phyloP scores from a whole-genome alignment of 352 stramenopile species.

The Hyaloperonospora arabidopsidis region DNA sequence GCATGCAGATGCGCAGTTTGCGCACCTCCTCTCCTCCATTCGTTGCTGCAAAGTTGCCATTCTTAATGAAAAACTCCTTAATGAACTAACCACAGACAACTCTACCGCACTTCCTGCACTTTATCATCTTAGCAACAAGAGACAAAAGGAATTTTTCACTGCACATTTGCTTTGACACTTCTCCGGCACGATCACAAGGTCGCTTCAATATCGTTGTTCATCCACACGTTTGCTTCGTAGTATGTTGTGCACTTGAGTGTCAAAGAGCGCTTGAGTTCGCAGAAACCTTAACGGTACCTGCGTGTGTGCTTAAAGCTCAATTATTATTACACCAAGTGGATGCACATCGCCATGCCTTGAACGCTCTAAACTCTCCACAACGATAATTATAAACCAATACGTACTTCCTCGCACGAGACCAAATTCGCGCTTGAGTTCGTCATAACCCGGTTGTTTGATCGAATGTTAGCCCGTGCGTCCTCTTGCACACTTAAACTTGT shows the following conservation, averaged over 20 bases:
- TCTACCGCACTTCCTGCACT: constrained; percentile 82
- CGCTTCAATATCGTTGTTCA: constrained; percentile 71
- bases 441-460: constrained; percentile 69
- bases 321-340: constrained; percentile 75
- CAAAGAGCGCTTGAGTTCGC: constrained; percentile 36
- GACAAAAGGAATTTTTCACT: constrained; percentile 75
- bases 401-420: constrained; percentile 67
- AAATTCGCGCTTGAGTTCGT: constrained; percentile 70
- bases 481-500: too few relatives aligned
- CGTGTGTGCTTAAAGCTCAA: constrained; percentile 74
- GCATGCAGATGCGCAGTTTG: constrained; percentile 81
- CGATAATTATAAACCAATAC: constrained; percentile 76
- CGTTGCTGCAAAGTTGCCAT: constrained; percentile 37
- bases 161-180: constrained; percentile 68
- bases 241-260: constrained; percentile 51
- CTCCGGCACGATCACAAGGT: constrained; percentile 75
- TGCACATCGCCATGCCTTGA: constrained; percentile 69
- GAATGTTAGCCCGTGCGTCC: constrained; percentile 79
- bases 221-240: constrained; percentile 65
- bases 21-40: constrained; percentile 38
- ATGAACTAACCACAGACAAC: constrained; percentile 77
- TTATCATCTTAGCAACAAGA: constrained; percentile 72
- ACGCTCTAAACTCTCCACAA: constrained; percentile 73
- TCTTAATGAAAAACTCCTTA: constrained; percentile 71
- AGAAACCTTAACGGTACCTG: constrained; percentile 40